phyloP scores from a whole-genome alignment of 2,329 filamentous ascomycete species.

The Thyridium curvatum region DNA sequence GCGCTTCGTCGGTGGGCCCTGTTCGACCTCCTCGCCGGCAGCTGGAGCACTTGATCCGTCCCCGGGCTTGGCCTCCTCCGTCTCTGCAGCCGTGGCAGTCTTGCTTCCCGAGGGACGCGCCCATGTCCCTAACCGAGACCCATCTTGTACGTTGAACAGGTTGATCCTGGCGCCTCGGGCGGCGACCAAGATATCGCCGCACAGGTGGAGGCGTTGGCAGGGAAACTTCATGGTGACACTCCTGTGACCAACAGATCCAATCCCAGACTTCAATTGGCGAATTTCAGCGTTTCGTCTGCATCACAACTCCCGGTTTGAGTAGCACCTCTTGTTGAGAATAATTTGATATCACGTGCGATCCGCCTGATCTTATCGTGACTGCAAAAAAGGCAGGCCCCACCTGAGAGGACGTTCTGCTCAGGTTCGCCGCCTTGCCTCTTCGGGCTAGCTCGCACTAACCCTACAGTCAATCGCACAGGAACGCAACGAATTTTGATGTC shows the following conservation, averaged over 20 bases:
- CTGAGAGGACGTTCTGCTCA: too few species aligned
- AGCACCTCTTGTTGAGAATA: background rate
- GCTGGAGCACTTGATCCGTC: constrained; percentile 15
- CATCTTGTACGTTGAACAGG: constrained; percentile 54
- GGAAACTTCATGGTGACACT: constrained; percentile 44
- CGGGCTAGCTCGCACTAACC: constrained; percentile 24
- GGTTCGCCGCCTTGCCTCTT: constrained; percentile 4
- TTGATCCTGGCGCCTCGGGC: constrained; percentile 69
- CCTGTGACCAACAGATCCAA: too few species aligned
- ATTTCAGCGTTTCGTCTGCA: background rate
- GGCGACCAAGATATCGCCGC: constrained; percentile 59
- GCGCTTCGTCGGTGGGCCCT: constrained; percentile 18
- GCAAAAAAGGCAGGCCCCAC: too few species aligned
- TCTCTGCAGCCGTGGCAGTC: constrained; percentile 21
- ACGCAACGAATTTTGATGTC: constrained; percentile 2
- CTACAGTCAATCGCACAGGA: constrained; percentile 16
- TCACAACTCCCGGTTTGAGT: too few species aligned
- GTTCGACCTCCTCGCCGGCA: constrained; percentile 5
- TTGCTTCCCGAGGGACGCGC: constrained; percentile 22
- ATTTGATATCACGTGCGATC: constrained; percentile 6
- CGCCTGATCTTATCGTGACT: too few species aligned
- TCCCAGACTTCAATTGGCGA: background rate
- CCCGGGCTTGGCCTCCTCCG: constrained; percentile 21
- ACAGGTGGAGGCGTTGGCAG: constrained; percentile 56
- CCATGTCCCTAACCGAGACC: constrained; percentile 58